A percentile compares a stretch with the other conserved stretches of the same genome.
These are phyloP conservation scores for Paxillus rubicundulus DNA, from an alignment of 768 basidiomycete species.

Conservation along the genomic window DNA sequence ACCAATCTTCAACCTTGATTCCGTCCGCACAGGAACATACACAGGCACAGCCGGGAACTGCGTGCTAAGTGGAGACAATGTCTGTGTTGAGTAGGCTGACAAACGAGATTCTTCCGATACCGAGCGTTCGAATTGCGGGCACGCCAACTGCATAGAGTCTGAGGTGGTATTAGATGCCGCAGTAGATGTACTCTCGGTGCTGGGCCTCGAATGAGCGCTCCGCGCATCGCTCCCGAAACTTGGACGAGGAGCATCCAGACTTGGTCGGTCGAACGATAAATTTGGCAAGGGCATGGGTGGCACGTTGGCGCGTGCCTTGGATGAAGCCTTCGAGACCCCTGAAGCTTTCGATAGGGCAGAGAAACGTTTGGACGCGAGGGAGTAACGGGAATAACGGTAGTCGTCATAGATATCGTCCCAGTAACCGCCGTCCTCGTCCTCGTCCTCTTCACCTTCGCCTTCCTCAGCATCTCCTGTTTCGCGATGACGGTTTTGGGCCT, in stretches of 20 bases:
- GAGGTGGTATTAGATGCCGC: slow-evolving; percentile 16
- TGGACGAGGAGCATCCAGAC: slow-evolving; percentile 13
- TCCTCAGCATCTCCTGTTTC: slow-evolving; percentile 8
- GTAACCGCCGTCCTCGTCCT: slow-evolving; percentile 36
- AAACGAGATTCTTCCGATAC: slow-evolving; percentile 21
- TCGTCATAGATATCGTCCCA: slow-evolving; percentile 86
- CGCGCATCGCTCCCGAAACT: slow-evolving; percentile 24
- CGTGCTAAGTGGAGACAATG: slow-evolving; percentile 22
- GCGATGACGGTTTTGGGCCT: not conserved
- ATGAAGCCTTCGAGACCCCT: slow-evolving; percentile 25
- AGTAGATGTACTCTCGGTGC: slow-evolving; percentile 22
- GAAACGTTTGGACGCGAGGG: slow-evolving; percentile 39
- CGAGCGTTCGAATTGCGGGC: slow-evolving; percentile 21
- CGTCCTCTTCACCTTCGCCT: slow-evolving; percentile 11
- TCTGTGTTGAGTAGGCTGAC: slow-evolving; percentile 13
- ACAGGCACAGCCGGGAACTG: slow-evolving; percentile 33
- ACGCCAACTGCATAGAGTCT: slow-evolving; percentile 11
- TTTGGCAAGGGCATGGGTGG: slow-evolving; percentile 27
- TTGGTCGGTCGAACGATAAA: slow-evolving; percentile 18
- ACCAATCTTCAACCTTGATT: slow-evolving; percentile 30
- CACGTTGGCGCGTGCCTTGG: slow-evolving; percentile 19
- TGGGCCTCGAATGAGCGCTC: slow-evolving; percentile 18
- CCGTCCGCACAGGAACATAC: slow-evolving; percentile 30
- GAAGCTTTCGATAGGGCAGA: slow-evolving; percentile 23
- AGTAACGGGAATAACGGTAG: slow-evolving; percentile 69